Percentiles rank a stretch among this genome's conserved stretches.
Evolutionary conservation across 345 rosid genomes (phyloP).

Genomic region (Murraya koenigii): DNA sequence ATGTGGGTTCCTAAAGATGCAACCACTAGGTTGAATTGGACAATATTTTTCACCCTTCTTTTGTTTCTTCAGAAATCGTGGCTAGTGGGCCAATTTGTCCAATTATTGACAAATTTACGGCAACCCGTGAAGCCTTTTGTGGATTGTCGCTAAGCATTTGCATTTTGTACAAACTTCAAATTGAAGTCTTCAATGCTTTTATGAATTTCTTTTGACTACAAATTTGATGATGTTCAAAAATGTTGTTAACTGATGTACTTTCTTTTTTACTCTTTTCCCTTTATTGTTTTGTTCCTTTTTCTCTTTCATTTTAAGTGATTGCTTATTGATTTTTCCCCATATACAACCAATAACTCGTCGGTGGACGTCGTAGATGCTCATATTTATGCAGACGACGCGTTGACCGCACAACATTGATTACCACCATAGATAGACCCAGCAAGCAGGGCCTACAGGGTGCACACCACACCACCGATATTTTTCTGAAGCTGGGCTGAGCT

Average conservation of each 20-base stretch:
- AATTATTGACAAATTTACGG: not conserved
- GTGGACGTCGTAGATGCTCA: not conserved
- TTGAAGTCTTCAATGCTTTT: not conserved
- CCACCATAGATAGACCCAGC: not conserved
- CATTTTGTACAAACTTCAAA: not conserved
- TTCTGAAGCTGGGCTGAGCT: not conserved
- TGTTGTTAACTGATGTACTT: not conserved
- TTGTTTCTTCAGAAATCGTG: not conserved
- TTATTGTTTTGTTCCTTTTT: not conserved
- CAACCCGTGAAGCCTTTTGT: constrained; percentile 15
- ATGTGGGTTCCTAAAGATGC: not conserved
- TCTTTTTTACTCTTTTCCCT: not conserved
- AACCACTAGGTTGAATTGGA: not conserved
- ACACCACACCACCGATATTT: not conserved
- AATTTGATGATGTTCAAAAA: not conserved
- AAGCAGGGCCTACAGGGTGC: not conserved
- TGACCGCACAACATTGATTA: not conserved
- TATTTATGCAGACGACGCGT: not conserved
- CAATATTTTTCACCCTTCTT: not conserved
- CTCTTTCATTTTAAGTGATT: not conserved
- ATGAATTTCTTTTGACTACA: not conserved
- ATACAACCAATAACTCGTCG: not conserved
- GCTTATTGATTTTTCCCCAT: too few relatives aligned
- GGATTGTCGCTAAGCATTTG: not conserved
- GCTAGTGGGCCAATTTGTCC: constrained; percentile 11